phyloP scores from a whole-genome alignment of 2,329 filamentous ascomycete species.

The Verticillium albo-atrum region DNA sequence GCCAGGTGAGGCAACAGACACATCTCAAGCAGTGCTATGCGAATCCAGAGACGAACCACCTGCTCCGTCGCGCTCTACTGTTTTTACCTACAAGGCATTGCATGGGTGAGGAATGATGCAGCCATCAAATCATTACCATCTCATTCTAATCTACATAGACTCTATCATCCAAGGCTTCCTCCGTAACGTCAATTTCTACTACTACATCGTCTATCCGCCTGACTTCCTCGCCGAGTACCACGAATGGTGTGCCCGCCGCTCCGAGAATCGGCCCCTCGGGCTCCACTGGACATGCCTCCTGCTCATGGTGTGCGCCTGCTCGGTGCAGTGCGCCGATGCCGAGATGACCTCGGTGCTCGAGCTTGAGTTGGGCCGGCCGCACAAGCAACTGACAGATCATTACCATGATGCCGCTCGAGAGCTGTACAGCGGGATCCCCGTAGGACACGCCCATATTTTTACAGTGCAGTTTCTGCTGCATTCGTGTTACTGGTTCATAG shows the following conservation, averaged over 20 bases:
- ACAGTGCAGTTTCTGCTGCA: slow-evolving; percentile 30
- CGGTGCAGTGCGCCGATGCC: slow-evolving; percentile 25
- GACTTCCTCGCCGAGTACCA: slow-evolving; percentile 29
- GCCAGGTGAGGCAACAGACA: background rate
- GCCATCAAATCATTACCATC: no score
- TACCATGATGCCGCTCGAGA: slow-evolving; percentile 29
- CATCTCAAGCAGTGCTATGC: background rate
- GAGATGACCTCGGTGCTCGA: slow-evolving; percentile 25
- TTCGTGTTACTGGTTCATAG: slow-evolving; percentile 32
- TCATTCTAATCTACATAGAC: slow-evolving; percentile 17
- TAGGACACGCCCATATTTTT: slow-evolving; percentile 24
- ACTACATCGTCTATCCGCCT: slow-evolving; percentile 31
- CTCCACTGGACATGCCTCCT: slow-evolving; percentile 33
- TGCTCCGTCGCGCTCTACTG: slow-evolving; percentile 24
- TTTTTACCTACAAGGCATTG: slow-evolving; percentile 18
- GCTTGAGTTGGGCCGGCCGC: slow-evolving; percentile 21
- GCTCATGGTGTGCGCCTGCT: slow-evolving; percentile 31
- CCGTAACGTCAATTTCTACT: slow-evolving; percentile 30
- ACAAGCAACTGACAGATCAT: slow-evolving; percentile 22
- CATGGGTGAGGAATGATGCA: background rate
- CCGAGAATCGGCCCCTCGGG: slow-evolving; percentile 6
- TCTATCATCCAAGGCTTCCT: slow-evolving; percentile 31
- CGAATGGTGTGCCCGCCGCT: slow-evolving; percentile 26
- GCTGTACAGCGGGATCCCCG: slow-evolving; percentile 24
- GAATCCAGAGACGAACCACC: slow-evolving; percentile 16